These are phyloP conservation scores for Ceratorhiza oryzae-sativae DNA, from an alignment of 1,284 basidiomycete species.

Conservation along the genomic window DNA sequence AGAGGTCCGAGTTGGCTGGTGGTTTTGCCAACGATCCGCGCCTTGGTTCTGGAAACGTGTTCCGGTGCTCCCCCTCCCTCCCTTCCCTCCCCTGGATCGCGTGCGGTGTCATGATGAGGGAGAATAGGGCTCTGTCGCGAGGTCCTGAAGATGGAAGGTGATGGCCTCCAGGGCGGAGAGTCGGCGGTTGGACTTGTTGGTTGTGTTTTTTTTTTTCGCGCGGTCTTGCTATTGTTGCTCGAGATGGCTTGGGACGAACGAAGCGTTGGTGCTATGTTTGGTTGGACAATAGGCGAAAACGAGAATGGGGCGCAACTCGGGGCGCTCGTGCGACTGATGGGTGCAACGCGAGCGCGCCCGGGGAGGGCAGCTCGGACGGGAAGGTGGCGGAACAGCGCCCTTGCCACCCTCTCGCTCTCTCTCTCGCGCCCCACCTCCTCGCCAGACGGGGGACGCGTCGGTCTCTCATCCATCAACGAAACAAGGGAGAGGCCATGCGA, in stretches of 20 bases:
- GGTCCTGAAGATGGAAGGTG: slow-evolving; percentile 21
- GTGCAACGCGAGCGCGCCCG: no score
- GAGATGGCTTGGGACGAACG: slow-evolving; percentile 1
- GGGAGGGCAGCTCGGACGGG: background rate
- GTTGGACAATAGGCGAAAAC: background rate
- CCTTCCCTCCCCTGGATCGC: no score
- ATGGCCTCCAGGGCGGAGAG: background rate
- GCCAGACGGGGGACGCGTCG: background rate
- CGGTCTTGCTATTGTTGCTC: slow-evolving; percentile 14
- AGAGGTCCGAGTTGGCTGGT: background rate
- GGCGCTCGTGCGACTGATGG: no score
- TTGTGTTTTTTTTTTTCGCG: no score
- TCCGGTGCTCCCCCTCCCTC: no score
- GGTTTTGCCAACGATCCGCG: background rate
- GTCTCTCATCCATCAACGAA: slow-evolving; percentile 7
- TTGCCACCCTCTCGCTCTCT: slow-evolving; percentile 18
- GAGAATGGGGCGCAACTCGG: no score
- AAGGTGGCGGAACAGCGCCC: slow-evolving; percentile 1
- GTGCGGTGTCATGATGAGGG: no score
- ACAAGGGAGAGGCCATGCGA: background rate
- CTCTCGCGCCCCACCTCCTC: background rate
- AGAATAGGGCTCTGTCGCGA: no score
- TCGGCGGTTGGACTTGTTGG: no score
- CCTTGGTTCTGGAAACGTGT: background rate
- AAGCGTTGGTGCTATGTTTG: background rate